Percentiles rank a stretch among this genome's conserved stretches.
Conservation (phyloP, 495 filamentous ascomycete genomes). For the Aspergillus asperescens region DNA sequence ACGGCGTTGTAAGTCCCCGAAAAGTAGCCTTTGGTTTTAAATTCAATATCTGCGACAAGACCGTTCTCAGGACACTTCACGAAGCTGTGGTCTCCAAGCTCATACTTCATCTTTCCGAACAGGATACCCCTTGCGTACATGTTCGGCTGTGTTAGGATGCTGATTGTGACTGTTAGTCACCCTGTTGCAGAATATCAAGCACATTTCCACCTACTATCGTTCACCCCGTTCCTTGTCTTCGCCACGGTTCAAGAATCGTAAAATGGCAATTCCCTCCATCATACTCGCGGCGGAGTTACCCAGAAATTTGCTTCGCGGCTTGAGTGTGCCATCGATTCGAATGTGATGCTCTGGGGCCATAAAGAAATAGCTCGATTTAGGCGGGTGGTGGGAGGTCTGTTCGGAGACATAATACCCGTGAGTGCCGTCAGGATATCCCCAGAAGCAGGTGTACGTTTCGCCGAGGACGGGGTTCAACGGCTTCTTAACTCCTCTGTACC, state of each 20-base stretch:
- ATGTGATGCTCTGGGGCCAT: slow-evolving; percentile 95
- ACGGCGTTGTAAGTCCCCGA: slow-evolving; percentile 95
- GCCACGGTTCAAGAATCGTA: slow-evolving; percentile 76
- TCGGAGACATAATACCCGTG: slow-evolving; percentile 94
- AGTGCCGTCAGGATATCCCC: slow-evolving; percentile 84
- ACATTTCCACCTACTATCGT: slow-evolving; percentile 66
- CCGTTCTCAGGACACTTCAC: slow-evolving; percentile 87
- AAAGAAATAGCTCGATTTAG: slow-evolving; percentile 98
- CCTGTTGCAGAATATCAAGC: not conserved
- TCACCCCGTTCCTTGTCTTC: slow-evolving; percentile 60
- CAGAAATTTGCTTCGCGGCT: slow-evolving; percentile 93
- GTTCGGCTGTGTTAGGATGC: slow-evolving; percentile 91
- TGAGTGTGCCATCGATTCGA: slow-evolving; percentile 90
- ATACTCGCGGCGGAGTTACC: slow-evolving; percentile 96
- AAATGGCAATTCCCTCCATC: slow-evolving; percentile 92
- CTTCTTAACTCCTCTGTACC: slow-evolving; percentile 87
- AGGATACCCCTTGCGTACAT: slow-evolving; percentile 98
- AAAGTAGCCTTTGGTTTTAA: slow-evolving; percentile 98
- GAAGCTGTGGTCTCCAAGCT: slow-evolving; percentile 93
- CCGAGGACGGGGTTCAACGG: slow-evolving; percentile 95
- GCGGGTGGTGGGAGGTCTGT: slow-evolving; percentile 94
- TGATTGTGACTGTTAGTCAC: slow-evolving; percentile 25
- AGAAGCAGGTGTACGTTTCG: slow-evolving; percentile 91
- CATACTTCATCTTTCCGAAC: slow-evolving; percentile 99
- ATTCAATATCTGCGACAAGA: slow-evolving; percentile 89